Percentiles rank a stretch among this genome's conserved stretches.
These are phyloP conservation scores for Crithidia mellificae DNA, from an alignment of 208 protist genomes.

Conservation along the genomic window DNA sequence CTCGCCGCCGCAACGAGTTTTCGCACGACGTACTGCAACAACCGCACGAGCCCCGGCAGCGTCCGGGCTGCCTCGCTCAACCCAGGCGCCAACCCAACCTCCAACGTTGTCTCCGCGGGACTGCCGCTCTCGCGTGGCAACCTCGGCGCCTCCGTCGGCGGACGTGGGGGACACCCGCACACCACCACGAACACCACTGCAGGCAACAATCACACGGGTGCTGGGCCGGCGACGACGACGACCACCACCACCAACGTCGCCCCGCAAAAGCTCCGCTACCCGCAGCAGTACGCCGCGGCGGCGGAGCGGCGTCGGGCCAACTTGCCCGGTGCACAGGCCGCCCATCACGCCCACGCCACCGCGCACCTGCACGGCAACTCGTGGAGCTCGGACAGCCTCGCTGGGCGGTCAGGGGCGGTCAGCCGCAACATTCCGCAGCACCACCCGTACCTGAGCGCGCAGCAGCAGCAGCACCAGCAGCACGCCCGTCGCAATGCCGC, in stretches of 20 bases:
- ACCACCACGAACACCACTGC: background rate
- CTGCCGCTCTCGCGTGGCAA: constrained; percentile 51
- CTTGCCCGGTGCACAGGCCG: background rate
- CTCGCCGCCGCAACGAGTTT: constrained; percentile 33
- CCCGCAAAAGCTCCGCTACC: constrained; percentile 12
- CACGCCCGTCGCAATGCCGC: background rate
- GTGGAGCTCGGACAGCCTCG: constrained; percentile 10
- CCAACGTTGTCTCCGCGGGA: constrained; percentile 21
- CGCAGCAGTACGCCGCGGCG: constrained; percentile 19
- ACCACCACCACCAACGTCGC: constrained; percentile 1
- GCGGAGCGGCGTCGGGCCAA: constrained; percentile 7
- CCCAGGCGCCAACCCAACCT: background rate
- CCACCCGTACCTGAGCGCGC: constrained; percentile 12
- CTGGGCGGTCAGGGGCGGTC: constrained; percentile 5
- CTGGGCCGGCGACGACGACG: background rate
- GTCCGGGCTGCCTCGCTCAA: constrained; percentile 15
- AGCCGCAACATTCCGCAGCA: constrained; percentile 17
- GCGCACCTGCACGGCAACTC: background rate
- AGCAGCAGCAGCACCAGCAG: constrained; percentile 20
- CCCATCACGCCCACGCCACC: background rate
- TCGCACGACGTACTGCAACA: constrained; percentile 49
- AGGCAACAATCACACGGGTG: background rate
- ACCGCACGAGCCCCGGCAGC: constrained; percentile 17
- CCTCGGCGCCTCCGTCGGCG: constrained; percentile 18
- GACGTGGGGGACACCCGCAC: background rate